Conservation (phyloP, 768 basidiomycete species). For the Chiua virens region DNA sequence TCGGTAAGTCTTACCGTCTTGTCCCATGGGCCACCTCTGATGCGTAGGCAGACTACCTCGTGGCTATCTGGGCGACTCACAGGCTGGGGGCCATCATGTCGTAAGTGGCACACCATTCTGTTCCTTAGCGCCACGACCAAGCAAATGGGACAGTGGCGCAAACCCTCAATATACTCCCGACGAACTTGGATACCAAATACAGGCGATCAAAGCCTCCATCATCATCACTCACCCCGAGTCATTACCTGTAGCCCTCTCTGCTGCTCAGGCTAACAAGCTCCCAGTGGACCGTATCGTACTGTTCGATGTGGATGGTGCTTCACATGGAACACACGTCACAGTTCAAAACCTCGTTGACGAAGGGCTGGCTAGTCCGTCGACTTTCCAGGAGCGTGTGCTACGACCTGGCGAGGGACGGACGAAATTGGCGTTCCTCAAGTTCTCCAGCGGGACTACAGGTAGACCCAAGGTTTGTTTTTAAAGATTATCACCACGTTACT, state of each 20-base stretch:
- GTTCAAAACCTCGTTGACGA: conserved; percentile 49
- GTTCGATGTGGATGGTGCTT: conserved; percentile 30
- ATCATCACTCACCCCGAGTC: conserved; percentile 49
- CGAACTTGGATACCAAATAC: conserved; percentile 60
- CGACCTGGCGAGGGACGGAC: conserved; percentile 60
- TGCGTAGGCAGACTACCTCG: conserved; percentile 45
- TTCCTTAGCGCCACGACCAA: conserved; percentile 3
- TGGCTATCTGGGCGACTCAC: conserved; percentile 57
- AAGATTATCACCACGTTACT: neutral
- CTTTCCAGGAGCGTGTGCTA: conserved; percentile 52
- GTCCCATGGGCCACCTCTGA: neutral
- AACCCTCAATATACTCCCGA: conserved; percentile 60
- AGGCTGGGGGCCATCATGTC: conserved; percentile 56
- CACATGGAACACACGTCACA: conserved; percentile 26
- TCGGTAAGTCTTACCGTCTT: conserved; percentile 41
- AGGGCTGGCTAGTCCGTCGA: conserved; percentile 40
- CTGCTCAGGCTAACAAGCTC: conserved; percentile 42
- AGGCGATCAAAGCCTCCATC: conserved; percentile 45
- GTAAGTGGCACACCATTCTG: conserved; percentile 36
- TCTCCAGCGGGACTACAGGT: conserved; percentile 78
- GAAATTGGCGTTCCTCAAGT: conserved; percentile 69
- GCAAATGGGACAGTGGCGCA: conserved; percentile 44
- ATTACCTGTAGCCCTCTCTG: conserved; percentile 44
- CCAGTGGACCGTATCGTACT: conserved; percentile 45
- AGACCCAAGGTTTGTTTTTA: conserved; percentile 58